Conservation (phyloP, 1,284 basidiomycete genomes). For the Lignosus rhinocerotis region DNA sequence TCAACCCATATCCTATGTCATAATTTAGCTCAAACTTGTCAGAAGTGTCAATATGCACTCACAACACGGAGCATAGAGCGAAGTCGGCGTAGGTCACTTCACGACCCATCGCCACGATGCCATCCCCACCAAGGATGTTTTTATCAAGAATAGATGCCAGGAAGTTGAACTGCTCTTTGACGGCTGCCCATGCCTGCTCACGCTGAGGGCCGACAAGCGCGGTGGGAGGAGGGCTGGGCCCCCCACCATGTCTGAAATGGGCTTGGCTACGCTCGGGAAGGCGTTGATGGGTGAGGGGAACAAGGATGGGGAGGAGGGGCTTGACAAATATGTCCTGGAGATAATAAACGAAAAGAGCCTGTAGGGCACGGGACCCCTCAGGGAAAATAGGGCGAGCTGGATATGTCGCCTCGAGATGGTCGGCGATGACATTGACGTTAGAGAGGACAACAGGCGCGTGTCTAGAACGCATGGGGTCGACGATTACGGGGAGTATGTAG, state of each 20-base stretch:
- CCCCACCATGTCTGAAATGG: constrained; percentile 41
- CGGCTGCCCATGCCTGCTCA: constrained; percentile 63
- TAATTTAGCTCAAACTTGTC: background rate
- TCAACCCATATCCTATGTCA: constrained; percentile 55
- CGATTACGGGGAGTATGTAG: constrained; percentile 68
- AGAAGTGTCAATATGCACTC: background rate
- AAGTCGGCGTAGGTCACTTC: constrained; percentile 73
- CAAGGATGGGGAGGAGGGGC: constrained; percentile 68
- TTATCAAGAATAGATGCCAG: constrained; percentile 64
- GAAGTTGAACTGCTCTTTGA: constrained; percentile 66
- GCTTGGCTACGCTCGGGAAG: constrained; percentile 55
- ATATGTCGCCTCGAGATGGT: constrained; percentile 68
- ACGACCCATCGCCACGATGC: constrained; percentile 62
- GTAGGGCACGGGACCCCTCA: constrained; percentile 64
- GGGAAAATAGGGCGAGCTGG: constrained; percentile 70
- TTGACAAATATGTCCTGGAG: constrained; percentile 65
- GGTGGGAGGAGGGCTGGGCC: constrained; percentile 24
- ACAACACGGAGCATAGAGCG: constrained; percentile 53
- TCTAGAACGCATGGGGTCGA: constrained; percentile 42
- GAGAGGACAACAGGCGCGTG: constrained; percentile 48
- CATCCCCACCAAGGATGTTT: constrained; percentile 56
- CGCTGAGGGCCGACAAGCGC: constrained; percentile 45
- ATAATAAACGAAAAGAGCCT: constrained; percentile 68
- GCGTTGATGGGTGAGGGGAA: constrained; percentile 63
- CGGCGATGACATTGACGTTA: constrained; percentile 61